Base-by-base conservation (phyloP, 2,329 filamentous ascomycete genomes). In the Bretziella fagacearum region DNA sequence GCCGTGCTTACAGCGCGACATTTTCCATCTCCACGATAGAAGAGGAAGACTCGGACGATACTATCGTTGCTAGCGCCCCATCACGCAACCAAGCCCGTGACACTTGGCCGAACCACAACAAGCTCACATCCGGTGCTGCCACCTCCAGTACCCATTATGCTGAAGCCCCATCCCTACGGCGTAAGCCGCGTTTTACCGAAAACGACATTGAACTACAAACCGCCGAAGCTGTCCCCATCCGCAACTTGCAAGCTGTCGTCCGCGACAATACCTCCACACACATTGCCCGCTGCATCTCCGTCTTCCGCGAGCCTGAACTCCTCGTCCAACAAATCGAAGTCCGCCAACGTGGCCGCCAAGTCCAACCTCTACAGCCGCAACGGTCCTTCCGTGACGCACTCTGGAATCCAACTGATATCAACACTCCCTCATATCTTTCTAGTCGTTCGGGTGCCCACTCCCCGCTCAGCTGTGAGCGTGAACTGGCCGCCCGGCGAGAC, bases 11-110 rank as follows among this genome's bases (percentile, higher is more conserved):
- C 15, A 50, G 44, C 23, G 44, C 22, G 6, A 50, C 37, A 5
- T 26, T 39, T 17, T 47, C 44, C 13, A 50, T 50, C 22, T 50
- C 44, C 8, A 50, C 48, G 13, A 50, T 50, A 27, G 48, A 50
- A 30, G 44, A 50, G 30, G 48, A 50, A 41, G 32, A 46, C 44
- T 50, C 48, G 7, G 48, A 50, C 40, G 48, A 50, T 47, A 50
- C 48, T 13, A 47, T 50, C 39, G 48, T 45, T 11, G 48, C 46
- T 8, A 10, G 17, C 17, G 18, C 26, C 20, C 32, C 48, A 22
- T 44, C 30, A 20, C 47, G 46, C 25, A 43, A 43, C 40, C 40
- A 29, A 30, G 40, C 25, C 7, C 44, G 46, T 3, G 48, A 50
- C 26, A 50, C 48, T 25, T 50, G 48, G 48, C 48, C 48, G 23